phyloP scores from a whole-genome alignment of 768 basidiomycete species.

The Lentinula edodes region DNA sequence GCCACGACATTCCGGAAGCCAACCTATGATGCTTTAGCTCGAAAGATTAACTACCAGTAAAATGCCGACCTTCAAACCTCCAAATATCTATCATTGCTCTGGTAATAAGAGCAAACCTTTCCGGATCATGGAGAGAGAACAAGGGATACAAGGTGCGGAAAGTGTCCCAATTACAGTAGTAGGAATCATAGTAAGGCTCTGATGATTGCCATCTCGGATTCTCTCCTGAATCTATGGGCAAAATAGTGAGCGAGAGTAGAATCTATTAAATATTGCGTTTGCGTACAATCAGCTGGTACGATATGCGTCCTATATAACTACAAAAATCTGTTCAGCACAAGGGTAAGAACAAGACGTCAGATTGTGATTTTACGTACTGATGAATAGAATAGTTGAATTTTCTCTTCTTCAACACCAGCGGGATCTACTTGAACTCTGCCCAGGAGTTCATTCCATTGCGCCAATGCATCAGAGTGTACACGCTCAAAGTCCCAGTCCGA shows the following conservation, averaged over 20 bases:
- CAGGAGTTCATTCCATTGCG: slow-evolving; percentile 54
- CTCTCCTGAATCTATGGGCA: slow-evolving; percentile 48
- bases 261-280: not conserved
- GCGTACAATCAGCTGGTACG: slow-evolving; percentile 58
- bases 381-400: slow-evolving; percentile 52
- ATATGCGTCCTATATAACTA: slow-evolving; percentile 59
- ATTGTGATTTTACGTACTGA: slow-evolving; percentile 29
- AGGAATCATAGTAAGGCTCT: slow-evolving; percentile 62
- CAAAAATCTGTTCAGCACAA: not conserved
- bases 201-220: slow-evolving; percentile 59
- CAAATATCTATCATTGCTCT: slow-evolving; percentile 66
- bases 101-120: slow-evolving; percentile 52
- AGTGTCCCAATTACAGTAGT: slow-evolving; percentile 71
- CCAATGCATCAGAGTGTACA: slow-evolving; percentile 36
- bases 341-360: not conserved
- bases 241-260: not conserved
- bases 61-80: slow-evolving; percentile 46
- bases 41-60: not conserved
- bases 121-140: slow-evolving; percentile 60
- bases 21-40: slow-evolving; percentile 26
- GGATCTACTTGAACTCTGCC: slow-evolving; percentile 49
- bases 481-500: slow-evolving; percentile 50
- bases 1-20: slow-evolving; percentile 62
- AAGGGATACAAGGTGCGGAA: slow-evolving; percentile 58
- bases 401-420: slow-evolving; percentile 40